Percentiles rank a stretch among this genome's conserved stretches.
Conservation (phyloP, 768 basidiomycete genomes). For the Pulveroboletus ravenelii region DNA sequence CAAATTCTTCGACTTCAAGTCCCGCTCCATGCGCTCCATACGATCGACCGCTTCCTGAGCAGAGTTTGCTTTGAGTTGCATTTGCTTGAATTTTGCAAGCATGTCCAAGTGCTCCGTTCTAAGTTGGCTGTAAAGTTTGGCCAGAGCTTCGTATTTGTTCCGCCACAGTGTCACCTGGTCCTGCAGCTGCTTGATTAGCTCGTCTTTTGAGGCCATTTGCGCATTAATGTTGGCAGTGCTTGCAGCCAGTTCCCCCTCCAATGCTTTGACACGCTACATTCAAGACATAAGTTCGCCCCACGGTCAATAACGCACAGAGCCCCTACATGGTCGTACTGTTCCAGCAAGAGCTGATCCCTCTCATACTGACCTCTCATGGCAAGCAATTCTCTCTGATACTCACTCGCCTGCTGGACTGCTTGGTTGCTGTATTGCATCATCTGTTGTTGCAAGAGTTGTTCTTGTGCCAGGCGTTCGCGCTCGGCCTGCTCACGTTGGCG, state of each 20-base stretch:
- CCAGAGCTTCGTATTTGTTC: conserved; percentile 97
- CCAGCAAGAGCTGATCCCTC: conserved; percentile 93
- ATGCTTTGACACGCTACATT: conserved; percentile 83
- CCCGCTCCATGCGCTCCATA: conserved; percentile 98
- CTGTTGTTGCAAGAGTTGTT: conserved; percentile 79
- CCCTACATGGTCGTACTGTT: conserved; percentile 89
- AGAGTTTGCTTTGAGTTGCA: conserved; percentile 97
- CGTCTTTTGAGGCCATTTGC: conserved; percentile 89
- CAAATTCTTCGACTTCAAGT: conserved; percentile 96
- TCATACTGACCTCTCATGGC: conserved; percentile 97
- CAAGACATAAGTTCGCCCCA: conserved; percentile 5
- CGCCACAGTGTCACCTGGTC: conserved; percentile 97
- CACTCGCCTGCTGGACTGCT: conserved; percentile 66
- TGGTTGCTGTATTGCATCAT: conserved; percentile 78
- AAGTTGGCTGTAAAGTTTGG: conserved; percentile 97
- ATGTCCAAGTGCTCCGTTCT: conserved; percentile 97
- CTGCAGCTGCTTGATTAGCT: conserved; percentile 91
- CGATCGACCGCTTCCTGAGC: conserved; percentile 97
- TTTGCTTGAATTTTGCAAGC: conserved; percentile 93
- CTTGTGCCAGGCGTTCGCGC: conserved; percentile 82
- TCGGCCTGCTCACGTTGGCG: conserved; percentile 86
- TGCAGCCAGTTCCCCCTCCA: conserved; percentile 83
- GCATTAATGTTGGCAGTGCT: conserved; percentile 73
- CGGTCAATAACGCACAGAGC: not conserved
- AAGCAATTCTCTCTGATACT: conserved; percentile 86